Evolutionary conservation across 2,329 filamentous ascomycete species (phyloP).

Genomic region (Cadophora sp.): DNA sequence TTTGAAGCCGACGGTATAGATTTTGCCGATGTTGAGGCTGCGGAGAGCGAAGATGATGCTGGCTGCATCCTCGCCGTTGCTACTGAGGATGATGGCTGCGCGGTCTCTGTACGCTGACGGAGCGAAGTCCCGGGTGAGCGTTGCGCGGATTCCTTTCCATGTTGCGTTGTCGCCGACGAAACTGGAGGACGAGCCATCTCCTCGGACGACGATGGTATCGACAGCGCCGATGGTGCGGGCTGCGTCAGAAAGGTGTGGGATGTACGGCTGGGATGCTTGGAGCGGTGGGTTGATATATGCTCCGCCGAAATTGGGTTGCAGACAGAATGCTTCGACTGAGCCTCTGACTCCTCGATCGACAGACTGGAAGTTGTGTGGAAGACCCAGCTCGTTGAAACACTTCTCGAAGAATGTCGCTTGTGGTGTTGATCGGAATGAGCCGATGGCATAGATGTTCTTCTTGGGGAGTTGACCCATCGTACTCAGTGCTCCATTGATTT

Average conservation of each 20-base stretch:
- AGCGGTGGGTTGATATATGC: slow-evolving; percentile 81
- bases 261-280: slow-evolving; percentile 61
- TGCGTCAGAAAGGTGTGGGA: slow-evolving; percentile 74
- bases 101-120: slow-evolving; percentile 81
- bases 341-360: slow-evolving; percentile 74
- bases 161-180: slow-evolving; percentile 82
- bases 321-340: slow-evolving; percentile 74
- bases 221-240: slow-evolving; percentile 80
- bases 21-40: slow-evolving; percentile 76
- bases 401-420: slow-evolving; percentile 88
- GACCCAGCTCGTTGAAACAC: slow-evolving; percentile 80
- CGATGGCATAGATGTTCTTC: slow-evolving; percentile 82
- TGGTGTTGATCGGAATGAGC: slow-evolving; percentile 70
- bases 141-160: slow-evolving; percentile 86
- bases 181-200: slow-evolving; percentile 54
- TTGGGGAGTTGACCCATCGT: slow-evolving; percentile 82
- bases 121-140: slow-evolving; percentile 80
- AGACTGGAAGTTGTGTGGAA: slow-evolving; percentile 81
- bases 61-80: slow-evolving; percentile 76
- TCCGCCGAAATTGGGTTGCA: slow-evolving; percentile 79
- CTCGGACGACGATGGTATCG: slow-evolving; percentile 77
- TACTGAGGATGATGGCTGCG: slow-evolving; percentile 77
- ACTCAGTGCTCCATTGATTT: slow-evolving; percentile 81
- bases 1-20: slow-evolving; percentile 85
- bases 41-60: slow-evolving; percentile 80